Percentiles rank a stretch among this genome's conserved stretches.
These are phyloP conservation scores for Daucus carota DNA, from an alignment of 129 eudicot species.

Conservation along the genomic window DNA sequence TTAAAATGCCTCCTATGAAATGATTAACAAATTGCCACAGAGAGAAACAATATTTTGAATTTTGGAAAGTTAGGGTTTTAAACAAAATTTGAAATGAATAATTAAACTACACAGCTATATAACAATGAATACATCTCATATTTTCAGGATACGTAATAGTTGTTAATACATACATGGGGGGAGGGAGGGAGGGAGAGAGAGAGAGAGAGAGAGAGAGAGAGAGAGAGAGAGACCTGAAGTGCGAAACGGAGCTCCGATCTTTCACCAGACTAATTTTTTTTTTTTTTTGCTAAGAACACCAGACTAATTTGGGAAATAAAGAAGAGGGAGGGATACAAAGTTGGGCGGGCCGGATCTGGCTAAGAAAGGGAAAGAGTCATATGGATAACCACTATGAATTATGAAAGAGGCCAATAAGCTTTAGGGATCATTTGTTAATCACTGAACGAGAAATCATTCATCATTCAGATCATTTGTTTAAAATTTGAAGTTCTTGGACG, in stretches of 20 bases:
- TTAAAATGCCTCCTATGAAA: not conserved
- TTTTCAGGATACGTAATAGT: too few species aligned
- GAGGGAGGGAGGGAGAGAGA: not conserved
- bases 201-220: not conserved
- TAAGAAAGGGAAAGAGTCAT: not conserved
- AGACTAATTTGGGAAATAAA: not conserved
- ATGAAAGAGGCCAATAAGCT: too few species aligned
- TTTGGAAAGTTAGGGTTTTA: too few species aligned
- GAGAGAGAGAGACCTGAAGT: not conserved
- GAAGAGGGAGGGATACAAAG: not conserved
- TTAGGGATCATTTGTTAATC: too few species aligned
- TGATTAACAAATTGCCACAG: not conserved
- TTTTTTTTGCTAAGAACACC: too few species aligned
- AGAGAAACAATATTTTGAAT: not conserved
- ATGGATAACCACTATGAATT: not conserved
- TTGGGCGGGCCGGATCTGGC: not conserved
- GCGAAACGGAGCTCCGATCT: not conserved
- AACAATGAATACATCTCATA: too few species aligned
- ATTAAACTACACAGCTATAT: not conserved
- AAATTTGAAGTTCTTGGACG: too few species aligned
- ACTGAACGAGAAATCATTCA: too few species aligned
- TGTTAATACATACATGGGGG: too few species aligned
- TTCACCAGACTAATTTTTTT: not conserved
- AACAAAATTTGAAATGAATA: too few species aligned
- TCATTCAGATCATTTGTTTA: too few species aligned